phyloP scores from a whole-genome alignment of 192 early-diverging fungal genomes.

The Podila epigama region DNA sequence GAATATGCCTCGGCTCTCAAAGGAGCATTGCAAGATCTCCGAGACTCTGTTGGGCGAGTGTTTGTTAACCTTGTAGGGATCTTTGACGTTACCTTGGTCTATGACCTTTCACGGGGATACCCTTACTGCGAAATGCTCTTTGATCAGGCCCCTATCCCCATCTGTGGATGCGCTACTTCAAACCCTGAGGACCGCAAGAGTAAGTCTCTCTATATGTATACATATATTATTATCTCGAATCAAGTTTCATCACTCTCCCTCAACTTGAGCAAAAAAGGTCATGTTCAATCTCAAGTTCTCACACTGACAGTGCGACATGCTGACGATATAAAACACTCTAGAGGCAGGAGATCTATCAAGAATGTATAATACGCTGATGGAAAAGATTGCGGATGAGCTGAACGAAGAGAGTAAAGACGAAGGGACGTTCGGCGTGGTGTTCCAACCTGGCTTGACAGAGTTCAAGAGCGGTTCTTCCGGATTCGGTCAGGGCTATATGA shows the following conservation, averaged over 20 bases:
- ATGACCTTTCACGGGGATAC: slow-evolving; percentile 58
- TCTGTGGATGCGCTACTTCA: slow-evolving; percentile 56
- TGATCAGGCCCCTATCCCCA: slow-evolving; percentile 52
- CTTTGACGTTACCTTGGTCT: slow-evolving; percentile 59
- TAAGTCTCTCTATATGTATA: slow-evolving; percentile 9
- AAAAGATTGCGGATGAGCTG: slow-evolving; percentile 22
- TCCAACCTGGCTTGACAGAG: slow-evolving; percentile 54
- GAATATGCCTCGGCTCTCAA: slow-evolving; percentile 52
- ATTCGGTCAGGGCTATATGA: slow-evolving; percentile 59
- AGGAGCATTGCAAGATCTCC: slow-evolving; percentile 38
- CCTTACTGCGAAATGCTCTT: slow-evolving; percentile 60
- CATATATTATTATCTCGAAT: no score
- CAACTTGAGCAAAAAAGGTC: no score
- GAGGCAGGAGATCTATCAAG: slow-evolving; percentile 26
- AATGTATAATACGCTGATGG: slow-evolving; percentile 33
- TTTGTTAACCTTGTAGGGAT: slow-evolving; percentile 63
- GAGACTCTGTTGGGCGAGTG: slow-evolving; percentile 45
- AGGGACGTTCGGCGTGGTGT: slow-evolving; percentile 46
- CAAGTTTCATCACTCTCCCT: no score
- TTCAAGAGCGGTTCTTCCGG: slow-evolving; percentile 50
- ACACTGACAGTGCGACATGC: no score
- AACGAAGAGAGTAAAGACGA: slow-evolving; percentile 29
- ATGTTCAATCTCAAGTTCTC: no score
- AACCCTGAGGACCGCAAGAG: slow-evolving; percentile 50
- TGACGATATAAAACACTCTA: slow-evolving; percentile 1